These are phyloP conservation scores for Fusarium sp. DNA, from an alignment of 2,329 filamentous ascomycete genomes.

Conservation along the genomic window DNA sequence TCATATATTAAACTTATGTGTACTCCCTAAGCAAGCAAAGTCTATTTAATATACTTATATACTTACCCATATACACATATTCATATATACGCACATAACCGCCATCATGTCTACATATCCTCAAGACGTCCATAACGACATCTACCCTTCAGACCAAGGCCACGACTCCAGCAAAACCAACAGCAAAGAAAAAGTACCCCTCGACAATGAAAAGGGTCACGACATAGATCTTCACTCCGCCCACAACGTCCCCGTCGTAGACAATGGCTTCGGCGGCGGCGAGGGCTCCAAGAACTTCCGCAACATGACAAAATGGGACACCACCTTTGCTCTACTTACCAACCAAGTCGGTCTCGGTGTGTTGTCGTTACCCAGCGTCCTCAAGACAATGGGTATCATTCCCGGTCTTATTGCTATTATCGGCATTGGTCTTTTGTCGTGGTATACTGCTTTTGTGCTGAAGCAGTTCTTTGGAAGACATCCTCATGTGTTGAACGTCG, in stretches of 20 bases:
- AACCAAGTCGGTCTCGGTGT: slow-evolving; percentile 52
- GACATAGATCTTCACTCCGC: slow-evolving; percentile 32
- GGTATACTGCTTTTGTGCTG: slow-evolving; percentile 59
- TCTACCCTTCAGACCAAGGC: slow-evolving; percentile 41
- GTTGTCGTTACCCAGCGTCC: slow-evolving; percentile 78
- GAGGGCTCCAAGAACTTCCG: slow-evolving; percentile 47
- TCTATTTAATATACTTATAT: background rate
- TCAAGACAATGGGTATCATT: slow-evolving; percentile 73
- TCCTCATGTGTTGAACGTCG: slow-evolving; percentile 75
- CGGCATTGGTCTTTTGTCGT: slow-evolving; percentile 72
- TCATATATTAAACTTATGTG: background rate
- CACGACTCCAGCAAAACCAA: slow-evolving; percentile 40
- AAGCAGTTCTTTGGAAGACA: slow-evolving; percentile 77
- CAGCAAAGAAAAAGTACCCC: slow-evolving; percentile 41
- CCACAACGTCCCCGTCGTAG: slow-evolving; percentile 29
- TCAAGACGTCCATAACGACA: slow-evolving; percentile 33
- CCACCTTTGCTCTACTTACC: slow-evolving; percentile 46
- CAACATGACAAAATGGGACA: slow-evolving; percentile 49
- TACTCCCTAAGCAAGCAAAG: slow-evolving; percentile 5
- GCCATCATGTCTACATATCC: slow-evolving; percentile 33
- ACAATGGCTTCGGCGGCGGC: slow-evolving; percentile 44
- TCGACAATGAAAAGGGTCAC: slow-evolving; percentile 20
- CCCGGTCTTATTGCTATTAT: slow-evolving; percentile 75
- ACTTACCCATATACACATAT: background rate
- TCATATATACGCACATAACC: background rate